Percentiles rank a stretch among this genome's conserved stretches.
Evolutionary conservation across 169 alveolate species (phyloP).

Genomic region (Eimeria maxima): DNA sequence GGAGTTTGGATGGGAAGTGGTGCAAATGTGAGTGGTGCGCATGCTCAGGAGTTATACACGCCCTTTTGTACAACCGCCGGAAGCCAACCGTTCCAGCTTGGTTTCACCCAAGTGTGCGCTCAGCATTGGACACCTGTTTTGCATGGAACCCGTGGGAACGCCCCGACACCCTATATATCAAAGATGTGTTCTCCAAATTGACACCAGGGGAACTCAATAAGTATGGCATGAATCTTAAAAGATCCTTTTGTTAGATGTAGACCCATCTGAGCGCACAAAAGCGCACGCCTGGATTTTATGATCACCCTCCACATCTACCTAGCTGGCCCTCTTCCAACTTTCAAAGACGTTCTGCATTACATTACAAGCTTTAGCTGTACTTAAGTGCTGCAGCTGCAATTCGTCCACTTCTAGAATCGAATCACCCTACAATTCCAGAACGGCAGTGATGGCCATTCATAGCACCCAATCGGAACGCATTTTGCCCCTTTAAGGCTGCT

Average conservation of each 20-base stretch:
- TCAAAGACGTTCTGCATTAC: not conserved
- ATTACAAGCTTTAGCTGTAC: not conserved
- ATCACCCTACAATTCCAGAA: not conserved
- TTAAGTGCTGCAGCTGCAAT: not conserved
- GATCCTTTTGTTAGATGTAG: constrained; percentile 8
- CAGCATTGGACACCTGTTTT: constrained; percentile 71
- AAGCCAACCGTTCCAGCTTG: constrained; percentile 82
- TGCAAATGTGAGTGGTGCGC: not conserved
- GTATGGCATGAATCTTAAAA: constrained; percentile 77
- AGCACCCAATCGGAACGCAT: not conserved
- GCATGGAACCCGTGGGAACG: constrained; percentile 69
- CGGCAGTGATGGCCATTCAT: not conserved
- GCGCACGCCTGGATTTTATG: not conserved
- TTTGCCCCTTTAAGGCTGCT: not conserved
- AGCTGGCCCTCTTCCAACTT: not conserved
- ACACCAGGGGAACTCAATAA: constrained; percentile 53
- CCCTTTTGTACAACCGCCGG: constrained; percentile 67
- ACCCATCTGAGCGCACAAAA: not conserved
- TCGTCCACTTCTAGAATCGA: not conserved
- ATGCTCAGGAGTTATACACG: constrained; percentile 80
- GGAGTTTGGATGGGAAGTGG: not conserved
- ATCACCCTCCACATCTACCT: not conserved
- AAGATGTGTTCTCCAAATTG: constrained; percentile 51
- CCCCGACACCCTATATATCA: constrained; percentile 58
- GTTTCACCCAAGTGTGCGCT: constrained; percentile 72